Percentiles rank a stretch among this genome's conserved stretches.
These are phyloP conservation scores for Cucumis hystrix DNA, from an alignment of 306 rosid species.

Conservation along the genomic window DNA sequence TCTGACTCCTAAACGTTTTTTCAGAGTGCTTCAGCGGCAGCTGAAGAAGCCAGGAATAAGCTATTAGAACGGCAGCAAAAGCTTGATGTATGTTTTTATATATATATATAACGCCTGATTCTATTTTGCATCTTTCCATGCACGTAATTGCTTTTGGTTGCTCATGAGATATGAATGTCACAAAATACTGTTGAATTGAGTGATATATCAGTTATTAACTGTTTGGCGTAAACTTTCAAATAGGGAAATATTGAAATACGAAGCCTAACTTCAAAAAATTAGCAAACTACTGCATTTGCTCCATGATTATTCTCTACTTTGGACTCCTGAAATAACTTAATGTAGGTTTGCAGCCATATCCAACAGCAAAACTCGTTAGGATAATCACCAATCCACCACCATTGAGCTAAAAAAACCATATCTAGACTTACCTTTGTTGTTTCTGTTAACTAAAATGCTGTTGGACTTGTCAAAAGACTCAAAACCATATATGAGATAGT, in stretches of 20 bases:
- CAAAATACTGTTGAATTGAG: not conserved
- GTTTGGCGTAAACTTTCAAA: not conserved
- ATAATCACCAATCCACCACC: not conserved
- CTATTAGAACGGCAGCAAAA: conserved; percentile 63
- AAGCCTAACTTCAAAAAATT: not conserved
- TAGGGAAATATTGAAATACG: not conserved
- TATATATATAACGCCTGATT: not conserved
- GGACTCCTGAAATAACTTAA: not conserved
- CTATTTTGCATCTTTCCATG: not conserved
- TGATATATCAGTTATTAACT: not conserved
- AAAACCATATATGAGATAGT: not conserved
- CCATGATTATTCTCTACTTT: not conserved
- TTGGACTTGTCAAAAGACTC: not conserved
- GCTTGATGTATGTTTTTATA: conserved; percentile 40
- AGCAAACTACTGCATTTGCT: not conserved
- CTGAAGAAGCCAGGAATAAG: conserved; percentile 66
- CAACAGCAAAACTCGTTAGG: not conserved
- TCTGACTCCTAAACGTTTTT: conserved; percentile 16
- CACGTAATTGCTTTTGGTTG: not conserved
- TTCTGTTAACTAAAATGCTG: not conserved
- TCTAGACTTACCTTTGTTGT: not conserved
- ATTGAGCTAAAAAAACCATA: not conserved
- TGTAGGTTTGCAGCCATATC: not conserved
- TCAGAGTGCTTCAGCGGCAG: conserved; percentile 69
- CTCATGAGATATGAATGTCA: not conserved